phyloP scores from a whole-genome alignment of 495 filamentous ascomycete genomes.

The Penicillium mononematosum region DNA sequence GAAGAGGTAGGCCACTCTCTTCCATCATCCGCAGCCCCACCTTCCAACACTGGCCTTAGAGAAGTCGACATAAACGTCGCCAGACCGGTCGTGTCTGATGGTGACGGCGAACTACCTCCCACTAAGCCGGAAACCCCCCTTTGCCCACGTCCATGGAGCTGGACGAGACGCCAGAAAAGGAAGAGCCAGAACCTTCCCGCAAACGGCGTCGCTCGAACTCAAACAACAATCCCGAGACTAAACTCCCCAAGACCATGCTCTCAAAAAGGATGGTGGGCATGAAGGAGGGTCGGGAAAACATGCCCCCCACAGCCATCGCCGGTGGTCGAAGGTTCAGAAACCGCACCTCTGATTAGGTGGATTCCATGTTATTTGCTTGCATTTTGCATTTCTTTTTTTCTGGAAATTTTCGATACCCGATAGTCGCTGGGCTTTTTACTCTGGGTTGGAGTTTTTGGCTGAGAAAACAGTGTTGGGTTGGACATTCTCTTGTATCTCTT shows the following conservation, averaged over 20 bases:
- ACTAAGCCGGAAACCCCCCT: constrained; percentile 23
- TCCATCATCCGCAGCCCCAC: constrained; percentile 34
- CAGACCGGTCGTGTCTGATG: constrained; percentile 36
- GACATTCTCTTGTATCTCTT: constrained; percentile 14
- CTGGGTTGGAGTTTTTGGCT: constrained; percentile 27
- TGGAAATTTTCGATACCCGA: constrained; percentile 29
- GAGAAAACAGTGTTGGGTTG: constrained; percentile 16
- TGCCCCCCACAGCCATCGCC: constrained; percentile 42
- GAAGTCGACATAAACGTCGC: constrained; percentile 56
- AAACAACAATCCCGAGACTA: constrained; percentile 5
- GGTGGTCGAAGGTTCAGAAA: constrained; percentile 29
- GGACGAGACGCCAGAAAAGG: constrained; percentile 27
- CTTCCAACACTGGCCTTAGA: constrained; percentile 52
- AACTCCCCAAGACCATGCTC: constrained; percentile 23
- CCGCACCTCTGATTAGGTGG: constrained; percentile 27
- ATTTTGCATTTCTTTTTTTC: constrained; percentile 8
- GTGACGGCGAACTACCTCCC: constrained; percentile 12
- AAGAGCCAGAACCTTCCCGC: constrained; percentile 48
- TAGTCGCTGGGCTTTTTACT: constrained; percentile 21
- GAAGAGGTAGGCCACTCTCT: constrained; percentile 44
- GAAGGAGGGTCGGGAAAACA: constrained; percentile 62
- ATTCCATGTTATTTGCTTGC: constrained; percentile 9
- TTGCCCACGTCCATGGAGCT: constrained; percentile 21
- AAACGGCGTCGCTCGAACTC: constrained; percentile 53
- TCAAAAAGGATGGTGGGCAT: constrained; percentile 45